Evolutionary conservation across 2,329 filamentous ascomycete genomes (phyloP), one percentile per base, ranked within the genome.

Genomic region (Pseudogymnoascus sp.): DNA sequence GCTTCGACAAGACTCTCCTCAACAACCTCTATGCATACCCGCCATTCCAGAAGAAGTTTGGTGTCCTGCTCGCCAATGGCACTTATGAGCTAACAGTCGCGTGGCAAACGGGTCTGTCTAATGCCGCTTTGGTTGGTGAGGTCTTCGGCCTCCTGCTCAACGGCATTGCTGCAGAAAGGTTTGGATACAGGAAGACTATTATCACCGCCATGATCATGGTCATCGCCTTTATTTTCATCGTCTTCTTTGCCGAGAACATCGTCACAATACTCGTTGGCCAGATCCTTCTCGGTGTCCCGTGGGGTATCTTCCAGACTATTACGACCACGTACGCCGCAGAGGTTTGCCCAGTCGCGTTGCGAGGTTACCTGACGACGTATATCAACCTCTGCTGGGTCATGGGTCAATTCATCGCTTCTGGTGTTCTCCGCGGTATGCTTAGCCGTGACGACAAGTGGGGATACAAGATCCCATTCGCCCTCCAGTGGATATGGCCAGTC

Each of bases 1-100:
- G 89, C 33, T 95, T 92, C 75, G 90, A 95, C 70, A 79, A 94
- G 61, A 85, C 83, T 67, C 76, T 95, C 59, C 83, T 94, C 67
- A 26, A 86, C 76, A 92, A 92, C 73, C 90, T 94, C 69, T 92
- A 65, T 61, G 60, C 62, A 33, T 61, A 68, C 69, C 72, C 63
- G 5, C 64, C 60, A 65, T 74, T 69, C 65, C 69, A 66, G 18
- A 68, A 62, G 65, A 73, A 67, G 61, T 77, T 74, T 60, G 74
- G 74, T 10, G 59, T 67, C 5, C 60, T 65, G 7, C 48, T 66
- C 5, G 35, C 63, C 7, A 62, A 74, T 59, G 71, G 69, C 1
- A 67, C 64, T 1, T 69, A 69, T 52, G 63, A 63, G 1, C 60
- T 72, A 28, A 58, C 68, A 3, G 70, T 69, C 1, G 35, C 61